These are phyloP conservation scores for Pseudoscleropodium purum DNA, from an alignment of 225 moss, liverwort and hornwort species.

Conservation along the genomic window DNA sequence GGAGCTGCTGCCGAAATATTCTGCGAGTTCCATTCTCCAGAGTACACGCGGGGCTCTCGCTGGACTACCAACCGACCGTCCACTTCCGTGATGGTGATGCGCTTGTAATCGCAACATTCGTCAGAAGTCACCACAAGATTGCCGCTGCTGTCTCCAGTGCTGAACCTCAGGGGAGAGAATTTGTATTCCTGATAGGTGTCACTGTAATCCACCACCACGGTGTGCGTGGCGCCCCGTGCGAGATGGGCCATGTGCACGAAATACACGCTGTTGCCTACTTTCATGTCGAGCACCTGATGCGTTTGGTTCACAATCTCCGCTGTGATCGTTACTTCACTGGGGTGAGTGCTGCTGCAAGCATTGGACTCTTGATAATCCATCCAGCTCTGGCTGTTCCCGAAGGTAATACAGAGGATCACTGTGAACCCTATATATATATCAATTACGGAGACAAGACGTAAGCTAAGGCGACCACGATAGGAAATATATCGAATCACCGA, in stretches of 20 bases:
- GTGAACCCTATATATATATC: no score
- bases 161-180: not conserved
- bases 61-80: slow-evolving; percentile 6
- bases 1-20: not conserved
- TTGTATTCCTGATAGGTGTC: slow-evolving; percentile 25
- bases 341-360: not conserved
- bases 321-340: not conserved
- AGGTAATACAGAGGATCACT: not conserved
- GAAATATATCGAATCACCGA: not conserved
- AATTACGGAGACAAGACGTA: no score
- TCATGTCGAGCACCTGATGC: slow-evolving; percentile 7
- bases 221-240: slow-evolving; percentile 4
- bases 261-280: slow-evolving; percentile 1
- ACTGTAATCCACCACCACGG: slow-evolving; percentile 1
- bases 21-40: not conserved
- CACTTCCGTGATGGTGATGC: slow-evolving; percentile 1
- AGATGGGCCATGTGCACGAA: slow-evolving; percentile 4
- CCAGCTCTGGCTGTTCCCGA: no score
- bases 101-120: slow-evolving; percentile 7
- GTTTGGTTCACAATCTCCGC: slow-evolving; percentile 33
- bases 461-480: not conserved
- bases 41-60: not conserved
- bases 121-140: slow-evolving; percentile 21
- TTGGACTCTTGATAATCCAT: not conserved
- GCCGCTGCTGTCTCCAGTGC: not conserved